Evolutionary conservation across 2,329 filamentous ascomycete genomes (phyloP).

Genomic region (Celoporthe dispersa): DNA sequence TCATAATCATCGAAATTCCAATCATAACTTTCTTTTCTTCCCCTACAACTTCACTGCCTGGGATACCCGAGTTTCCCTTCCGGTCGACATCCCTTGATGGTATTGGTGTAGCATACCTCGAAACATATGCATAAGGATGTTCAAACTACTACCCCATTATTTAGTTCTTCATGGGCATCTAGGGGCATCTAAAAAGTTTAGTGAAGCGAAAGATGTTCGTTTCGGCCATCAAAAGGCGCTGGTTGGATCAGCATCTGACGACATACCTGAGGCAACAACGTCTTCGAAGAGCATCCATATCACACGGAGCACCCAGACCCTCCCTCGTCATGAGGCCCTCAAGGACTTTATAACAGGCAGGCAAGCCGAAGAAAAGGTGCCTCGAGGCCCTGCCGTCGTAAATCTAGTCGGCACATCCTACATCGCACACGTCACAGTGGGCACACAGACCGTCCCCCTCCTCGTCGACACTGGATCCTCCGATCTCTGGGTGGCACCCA

Average conservation of each 20-base stretch:
- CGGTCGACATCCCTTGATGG: not conserved
- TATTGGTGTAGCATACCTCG: not conserved
- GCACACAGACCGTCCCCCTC: slow-evolving; percentile 34
- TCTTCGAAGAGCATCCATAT: not conserved
- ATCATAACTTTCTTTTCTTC: too few species aligned
- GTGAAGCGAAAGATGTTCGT: not conserved
- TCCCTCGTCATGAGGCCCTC: slow-evolving; percentile 1
- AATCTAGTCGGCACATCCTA: slow-evolving; percentile 29
- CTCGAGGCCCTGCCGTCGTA: not conserved
- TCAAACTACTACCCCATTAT: not conserved
- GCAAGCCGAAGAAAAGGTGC: not conserved
- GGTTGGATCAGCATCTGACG: not conserved
- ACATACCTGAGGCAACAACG: not conserved
- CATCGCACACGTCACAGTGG: slow-evolving; percentile 36
- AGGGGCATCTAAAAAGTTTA: not conserved
- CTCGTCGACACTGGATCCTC: slow-evolving; percentile 38
- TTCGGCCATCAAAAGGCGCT: not conserved
- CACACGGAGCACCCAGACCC: not conserved
- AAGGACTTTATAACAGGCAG: slow-evolving; percentile 1
- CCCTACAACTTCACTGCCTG: not conserved
- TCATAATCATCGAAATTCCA: not conserved
- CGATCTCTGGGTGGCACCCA: slow-evolving; percentile 24
- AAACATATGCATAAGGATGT: not conserved
- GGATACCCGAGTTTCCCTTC: not conserved
- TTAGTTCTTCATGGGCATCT: not conserved